Base-by-base conservation (phyloP, 805 yeast species). In the Zygotorulaspora danielsina region DNA sequence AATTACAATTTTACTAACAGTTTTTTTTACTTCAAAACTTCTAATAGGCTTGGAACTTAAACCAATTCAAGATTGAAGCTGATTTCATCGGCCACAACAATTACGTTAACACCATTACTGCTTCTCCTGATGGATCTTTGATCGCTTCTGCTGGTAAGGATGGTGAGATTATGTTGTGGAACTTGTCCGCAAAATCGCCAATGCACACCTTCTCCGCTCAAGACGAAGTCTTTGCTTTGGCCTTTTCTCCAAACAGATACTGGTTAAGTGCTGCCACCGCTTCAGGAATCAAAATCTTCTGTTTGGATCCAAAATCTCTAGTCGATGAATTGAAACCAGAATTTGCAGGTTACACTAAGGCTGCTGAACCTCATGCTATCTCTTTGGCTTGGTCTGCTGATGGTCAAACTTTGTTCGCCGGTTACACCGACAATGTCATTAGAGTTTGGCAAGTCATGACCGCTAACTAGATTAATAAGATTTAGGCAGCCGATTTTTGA, bases 371-470 rank as follows among this genome's bases (percentile, higher is more conserved):
- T 69, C 95, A 87, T 73, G 90, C 95, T 71, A 77, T 93, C 70
- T 90, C 97, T 57, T 81, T 93, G 70, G 87, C 97, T 71, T 93
- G 99, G 99, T 89, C 97, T 64, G 90, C 96, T 73, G 98, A 93
- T 65, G 98, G 98, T 72, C 97, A 90, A 81, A 87, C 84, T 84
- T 81, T 93, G 75, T 93, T 87, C 71, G 96, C 97, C 64, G 99
- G 99, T 81, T 93, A 93, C 96, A 89, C 97, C 67, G 99, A 93
- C 76, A 86, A 86, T 80, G 80, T 84, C 70, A 90, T 93, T 81
- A 90, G 99, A 79, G 99, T 93, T 74, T 93, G 98, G 98, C 97
- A 93, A 83, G 96, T 93, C 65, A 93, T 93, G 97, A 86, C 94
- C 75, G 55, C 64, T 46, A 58, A 61, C 63, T 63, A 63, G 31